Conservation (phyloP, 257 asterid species). For the Ilex aquifolium region DNA sequence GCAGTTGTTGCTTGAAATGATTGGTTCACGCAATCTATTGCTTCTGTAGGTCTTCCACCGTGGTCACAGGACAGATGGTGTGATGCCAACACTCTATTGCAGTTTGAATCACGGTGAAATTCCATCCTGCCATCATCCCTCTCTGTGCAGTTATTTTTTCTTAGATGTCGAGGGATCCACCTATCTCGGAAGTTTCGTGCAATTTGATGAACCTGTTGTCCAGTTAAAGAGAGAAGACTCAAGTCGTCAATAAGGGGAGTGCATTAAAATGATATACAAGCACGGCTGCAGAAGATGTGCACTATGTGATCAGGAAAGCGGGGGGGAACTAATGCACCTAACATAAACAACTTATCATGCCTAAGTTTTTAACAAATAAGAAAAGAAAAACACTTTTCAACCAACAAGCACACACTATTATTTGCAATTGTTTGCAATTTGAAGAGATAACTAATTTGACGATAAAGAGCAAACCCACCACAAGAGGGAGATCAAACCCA, state of each 20-base stretch:
- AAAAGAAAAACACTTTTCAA: no score
- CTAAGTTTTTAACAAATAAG: no score
- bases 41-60: conserved; percentile 37
- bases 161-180: conserved; percentile 74
- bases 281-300: no score
- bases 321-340: no score
- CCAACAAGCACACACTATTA: no score
- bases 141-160: conserved; percentile 47
- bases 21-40: conserved; percentile 19
- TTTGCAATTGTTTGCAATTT: no score
- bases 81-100: conserved; percentile 21
- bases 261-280: no score
- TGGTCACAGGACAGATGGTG: conserved; percentile 30
- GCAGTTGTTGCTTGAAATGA: conserved; percentile 23
- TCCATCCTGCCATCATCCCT: conserved; percentile 48
- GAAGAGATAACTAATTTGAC: no score
- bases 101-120: conserved; percentile 27
- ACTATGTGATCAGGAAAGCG: no score
- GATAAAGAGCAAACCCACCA: no score
- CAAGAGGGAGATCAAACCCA: no score
- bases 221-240: conserved; percentile 13
- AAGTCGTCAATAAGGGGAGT: conserved; percentile 5
- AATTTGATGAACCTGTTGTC: conserved; percentile 72
- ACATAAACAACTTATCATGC: no score
- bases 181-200: conserved; percentile 84